Conservation (phyloP, 2,329 filamentous ascomycete genomes). For the Thelonectria rubi region DNA sequence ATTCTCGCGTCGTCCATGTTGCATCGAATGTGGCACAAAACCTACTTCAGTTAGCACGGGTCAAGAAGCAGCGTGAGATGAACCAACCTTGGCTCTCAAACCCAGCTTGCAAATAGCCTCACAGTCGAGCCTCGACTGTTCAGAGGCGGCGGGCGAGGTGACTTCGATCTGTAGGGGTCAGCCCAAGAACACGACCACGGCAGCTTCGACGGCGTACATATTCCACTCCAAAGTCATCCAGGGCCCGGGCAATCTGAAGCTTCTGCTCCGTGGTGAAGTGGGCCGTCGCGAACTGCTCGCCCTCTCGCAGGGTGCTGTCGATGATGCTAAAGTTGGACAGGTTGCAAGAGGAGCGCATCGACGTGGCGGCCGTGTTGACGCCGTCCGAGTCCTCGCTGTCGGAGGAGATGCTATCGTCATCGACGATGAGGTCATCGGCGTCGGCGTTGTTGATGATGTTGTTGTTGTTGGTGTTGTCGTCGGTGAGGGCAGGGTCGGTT, state of each 20-base stretch:
- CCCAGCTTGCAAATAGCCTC: conserved; percentile 94
- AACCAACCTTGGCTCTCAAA: conserved; percentile 69
- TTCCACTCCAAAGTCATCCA: conserved; percentile 64
- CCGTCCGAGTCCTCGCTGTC: no score
- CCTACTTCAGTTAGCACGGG: conserved; percentile 2
- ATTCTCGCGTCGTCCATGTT: conserved; percentile 67
- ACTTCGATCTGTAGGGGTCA: conserved; percentile 65
- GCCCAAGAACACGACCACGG: accelerated
- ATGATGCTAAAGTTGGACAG: conserved; percentile 40
- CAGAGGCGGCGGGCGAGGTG: conserved; percentile 84
- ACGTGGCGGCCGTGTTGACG: conserved; percentile 1
- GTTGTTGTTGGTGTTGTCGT: neutral
- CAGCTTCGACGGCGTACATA: conserved; percentile 24
- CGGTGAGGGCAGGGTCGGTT: conserved; percentile 8
- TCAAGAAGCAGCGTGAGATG: no score
- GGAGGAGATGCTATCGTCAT: no score
- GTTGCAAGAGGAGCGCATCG: conserved; percentile 22
- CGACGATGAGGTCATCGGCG: no score
- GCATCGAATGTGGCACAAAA: conserved; percentile 41
- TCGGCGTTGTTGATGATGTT: no score
- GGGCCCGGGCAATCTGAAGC: conserved; percentile 36
- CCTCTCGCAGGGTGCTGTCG: conserved; percentile 40
- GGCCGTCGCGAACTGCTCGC: conserved; percentile 67
- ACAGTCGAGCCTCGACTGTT: conserved; percentile 87
- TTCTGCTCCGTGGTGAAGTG: conserved; percentile 72